Conservation (phyloP, 2,329 filamentous ascomycete genomes). For the Colletotrichum sp. region DNA sequence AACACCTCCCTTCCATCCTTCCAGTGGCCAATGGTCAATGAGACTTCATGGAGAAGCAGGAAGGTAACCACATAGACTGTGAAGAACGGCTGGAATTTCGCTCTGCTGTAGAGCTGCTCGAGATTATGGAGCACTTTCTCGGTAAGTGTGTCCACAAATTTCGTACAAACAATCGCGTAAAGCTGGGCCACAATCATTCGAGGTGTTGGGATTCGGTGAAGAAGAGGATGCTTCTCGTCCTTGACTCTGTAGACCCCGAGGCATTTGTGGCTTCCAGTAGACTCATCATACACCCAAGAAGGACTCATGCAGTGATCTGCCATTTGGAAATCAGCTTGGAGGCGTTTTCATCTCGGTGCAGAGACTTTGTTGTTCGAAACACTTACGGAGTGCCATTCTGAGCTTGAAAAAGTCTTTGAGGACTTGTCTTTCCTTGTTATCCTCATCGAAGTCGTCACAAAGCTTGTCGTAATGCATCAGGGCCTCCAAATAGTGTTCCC, state of each 20-base stretch:
- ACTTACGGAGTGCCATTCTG: constrained; percentile 53
- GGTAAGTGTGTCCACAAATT: constrained; percentile 38
- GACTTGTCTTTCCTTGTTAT: constrained; percentile 34
- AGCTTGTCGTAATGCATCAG: constrained; percentile 24
- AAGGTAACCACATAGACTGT: constrained; percentile 46
- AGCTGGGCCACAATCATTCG: constrained; percentile 52
- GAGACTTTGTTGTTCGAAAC: constrained; percentile 2
- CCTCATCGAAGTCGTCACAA: constrained; percentile 12
- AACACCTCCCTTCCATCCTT: neutral
- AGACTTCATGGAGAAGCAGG: constrained; percentile 39
- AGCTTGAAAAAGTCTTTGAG: constrained; percentile 46
- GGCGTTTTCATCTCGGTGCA: neutral
- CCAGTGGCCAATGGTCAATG: neutral
- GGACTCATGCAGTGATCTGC: constrained; percentile 37
- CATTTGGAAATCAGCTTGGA: constrained; percentile 30
- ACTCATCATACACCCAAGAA: constrained; percentile 43
- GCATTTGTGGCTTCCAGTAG: constrained; percentile 42
- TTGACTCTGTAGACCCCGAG: constrained; percentile 27
- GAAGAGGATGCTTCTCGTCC: constrained; percentile 42
- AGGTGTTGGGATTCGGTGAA: constrained; percentile 42
- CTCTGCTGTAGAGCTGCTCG: constrained; percentile 28
- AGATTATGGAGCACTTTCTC: constrained; percentile 38
- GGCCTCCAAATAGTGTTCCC: constrained; percentile 17
- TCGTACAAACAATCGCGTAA: constrained; percentile 44
- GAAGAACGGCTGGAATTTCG: constrained; percentile 29